These are phyloP conservation scores for Aspergillus haitiensis DNA, from an alignment of 495 filamentous ascomycete species.

Conservation along the genomic window DNA sequence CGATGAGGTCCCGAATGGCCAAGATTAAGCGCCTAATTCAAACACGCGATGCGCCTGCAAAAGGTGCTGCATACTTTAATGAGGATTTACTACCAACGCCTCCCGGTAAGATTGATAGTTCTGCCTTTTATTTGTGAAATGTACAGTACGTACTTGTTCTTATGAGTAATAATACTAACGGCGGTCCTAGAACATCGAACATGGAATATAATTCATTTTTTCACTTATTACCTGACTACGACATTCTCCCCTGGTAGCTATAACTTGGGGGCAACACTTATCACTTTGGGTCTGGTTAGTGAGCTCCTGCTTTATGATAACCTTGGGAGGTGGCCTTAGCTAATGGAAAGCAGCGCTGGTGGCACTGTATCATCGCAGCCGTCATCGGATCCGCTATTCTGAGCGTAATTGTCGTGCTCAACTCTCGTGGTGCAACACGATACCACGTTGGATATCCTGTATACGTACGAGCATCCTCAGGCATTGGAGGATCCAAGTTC, in stretches of 20 bases:
- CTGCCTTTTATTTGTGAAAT: no score
- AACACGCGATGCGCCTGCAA: constrained; percentile 2
- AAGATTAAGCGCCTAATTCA: not conserved
- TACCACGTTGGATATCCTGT: constrained; percentile 55
- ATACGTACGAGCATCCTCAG: constrained; percentile 44
- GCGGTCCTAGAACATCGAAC: constrained; percentile 7
- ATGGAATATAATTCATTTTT: constrained; percentile 10
- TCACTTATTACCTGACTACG: constrained; percentile 16
- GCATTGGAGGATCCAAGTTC: constrained; percentile 2
- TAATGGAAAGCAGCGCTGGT: constrained; percentile 8
- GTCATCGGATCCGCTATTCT: constrained; percentile 13
- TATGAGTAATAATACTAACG: no score
- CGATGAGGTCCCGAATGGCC: not conserved
- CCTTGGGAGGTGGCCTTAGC: no score
- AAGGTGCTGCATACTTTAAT: not conserved
- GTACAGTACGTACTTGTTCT: no score
- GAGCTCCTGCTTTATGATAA: no score
- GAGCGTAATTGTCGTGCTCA: constrained; percentile 19
- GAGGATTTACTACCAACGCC: no score
- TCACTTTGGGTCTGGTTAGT: constrained; percentile 8
- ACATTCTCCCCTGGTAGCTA: constrained; percentile 14
- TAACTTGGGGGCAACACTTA: constrained; percentile 11
- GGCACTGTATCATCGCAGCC: constrained; percentile 15
- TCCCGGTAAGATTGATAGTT: no score
- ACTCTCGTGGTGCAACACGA: constrained; percentile 21